phyloP scores from a whole-genome alignment of 441 rosid species.

The Adansonia grandidieri region DNA sequence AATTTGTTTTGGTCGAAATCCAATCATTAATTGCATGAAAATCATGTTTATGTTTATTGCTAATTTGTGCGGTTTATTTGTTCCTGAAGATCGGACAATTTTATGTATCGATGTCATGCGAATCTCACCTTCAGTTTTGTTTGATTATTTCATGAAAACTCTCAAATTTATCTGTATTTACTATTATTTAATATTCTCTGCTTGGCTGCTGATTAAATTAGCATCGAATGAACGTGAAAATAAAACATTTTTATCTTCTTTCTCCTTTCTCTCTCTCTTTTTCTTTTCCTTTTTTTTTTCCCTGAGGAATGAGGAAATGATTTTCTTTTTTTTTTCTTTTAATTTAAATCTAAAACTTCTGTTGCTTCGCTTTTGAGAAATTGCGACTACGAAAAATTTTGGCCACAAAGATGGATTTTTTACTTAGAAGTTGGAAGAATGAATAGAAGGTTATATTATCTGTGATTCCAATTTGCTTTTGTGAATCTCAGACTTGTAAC shows the following conservation, averaged over 20 bases:
- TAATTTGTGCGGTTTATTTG: slow-evolving; percentile 12
- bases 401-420: background rate
- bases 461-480: background rate
- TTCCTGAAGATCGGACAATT: background rate
- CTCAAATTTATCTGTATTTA: background rate
- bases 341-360: background rate
- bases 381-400: background rate
- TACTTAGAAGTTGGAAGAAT: background rate
- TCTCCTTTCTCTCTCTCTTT: background rate
- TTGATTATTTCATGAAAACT: slow-evolving; percentile 15
- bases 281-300: background rate
- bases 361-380: background rate
- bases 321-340: background rate
- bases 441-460: background rate
- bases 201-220: slow-evolving; percentile 27
- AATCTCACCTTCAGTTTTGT: background rate
- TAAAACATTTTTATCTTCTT: background rate
- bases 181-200: background rate
- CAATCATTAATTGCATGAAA: background rate
- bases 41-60: slow-evolving; percentile 14
- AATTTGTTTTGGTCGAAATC: background rate
- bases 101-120: background rate
- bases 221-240: slow-evolving; percentile 3
- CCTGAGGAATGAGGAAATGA: background rate
- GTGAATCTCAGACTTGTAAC: slow-evolving; percentile 5